Evolutionary conservation across 1,284 basidiomycete species (phyloP).

Genomic region (Phylloboletellus chloephorus): DNA sequence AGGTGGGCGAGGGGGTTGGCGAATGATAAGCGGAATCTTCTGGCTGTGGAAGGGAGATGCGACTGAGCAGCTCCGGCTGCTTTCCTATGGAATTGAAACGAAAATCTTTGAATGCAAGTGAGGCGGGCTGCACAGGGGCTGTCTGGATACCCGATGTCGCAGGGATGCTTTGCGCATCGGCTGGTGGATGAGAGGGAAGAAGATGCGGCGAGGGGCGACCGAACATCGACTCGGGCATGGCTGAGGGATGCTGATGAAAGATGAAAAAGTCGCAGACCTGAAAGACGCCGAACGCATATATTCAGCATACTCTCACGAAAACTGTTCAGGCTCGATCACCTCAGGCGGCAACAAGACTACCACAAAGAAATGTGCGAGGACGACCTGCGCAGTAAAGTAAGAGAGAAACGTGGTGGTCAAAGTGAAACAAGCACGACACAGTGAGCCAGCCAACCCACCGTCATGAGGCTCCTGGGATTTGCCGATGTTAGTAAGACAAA

Average conservation of each 20-base stretch:
- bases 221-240: constrained; percentile 28
- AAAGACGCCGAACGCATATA: constrained; percentile 10
- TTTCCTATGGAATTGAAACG: constrained; percentile 45
- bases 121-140: constrained; percentile 13
- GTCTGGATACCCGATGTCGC: background rate
- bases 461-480: constrained; percentile 6
- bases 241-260: constrained; percentile 7
- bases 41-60: constrained; percentile 36
- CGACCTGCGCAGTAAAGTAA: background rate
- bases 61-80: constrained; percentile 40
- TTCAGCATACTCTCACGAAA: constrained; percentile 16
- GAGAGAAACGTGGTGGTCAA: background rate
- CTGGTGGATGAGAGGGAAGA: constrained; percentile 14
- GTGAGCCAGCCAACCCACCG: background rate
- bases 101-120: constrained; percentile 34
- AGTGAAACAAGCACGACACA: background rate
- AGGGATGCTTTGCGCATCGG: background rate
- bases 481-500: constrained; percentile 10
- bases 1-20: constrained; percentile 26
- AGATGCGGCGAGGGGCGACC: constrained; percentile 24
- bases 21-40: constrained; percentile 25
- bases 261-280: constrained; percentile 14
- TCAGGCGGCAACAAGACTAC: constrained; percentile 6
- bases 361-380: background rate
- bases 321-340: constrained; percentile 14